Evolutionary conservation across 306 rosid species (phyloP), one percentile per base, ranked within the genome.

Genomic region (Cucurbita moschata): DNA sequence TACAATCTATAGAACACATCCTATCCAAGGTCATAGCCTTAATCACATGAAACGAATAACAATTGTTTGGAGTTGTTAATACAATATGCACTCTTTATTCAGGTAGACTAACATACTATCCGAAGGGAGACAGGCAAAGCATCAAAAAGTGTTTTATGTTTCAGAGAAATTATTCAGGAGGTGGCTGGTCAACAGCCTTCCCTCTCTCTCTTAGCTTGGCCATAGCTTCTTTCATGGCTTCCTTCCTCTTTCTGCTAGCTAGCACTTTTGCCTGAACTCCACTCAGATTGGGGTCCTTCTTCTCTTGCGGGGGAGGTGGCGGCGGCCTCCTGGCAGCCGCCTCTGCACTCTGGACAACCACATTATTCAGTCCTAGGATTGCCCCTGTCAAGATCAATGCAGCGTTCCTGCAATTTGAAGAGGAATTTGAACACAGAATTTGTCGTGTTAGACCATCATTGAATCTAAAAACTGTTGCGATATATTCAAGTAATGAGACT

Each of bases 161-260:
- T 43, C 16, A 19, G 12, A 35, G 14, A 68, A 72, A 75, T 71
- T 85, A 81, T 76, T 78, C n/a, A 6, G 86, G 57, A 16, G 83
- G 79, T 4, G 77, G 63, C 21, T 73, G 71, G 30, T 73, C 1
- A 71, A 64, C 5, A 49, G 80, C 7, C 79, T 86, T 86, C 64
- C 98, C 96, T 73, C 74, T 80, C 64, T 84, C 82, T 84, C 92
- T 86, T 10, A 88, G 84, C 79, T 83, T 86, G 54, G 89, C 90
- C 10, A 83, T 6, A 10, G 47, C 70, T 74, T 85, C 88, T 81
- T 89, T 89, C 92, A 94, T 77, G 59, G 96, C 96, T 60, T 94
- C 91, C 88, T 94, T 94, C 82, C 99, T 91, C 87, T 70, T 87
- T 78, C 86, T 91, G 88, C 95, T 87, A 35, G 97, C 96, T 60